Evolutionary conservation across 2,329 filamentous ascomycete species (phyloP).

Genomic region (Phoma sp.): DNA sequence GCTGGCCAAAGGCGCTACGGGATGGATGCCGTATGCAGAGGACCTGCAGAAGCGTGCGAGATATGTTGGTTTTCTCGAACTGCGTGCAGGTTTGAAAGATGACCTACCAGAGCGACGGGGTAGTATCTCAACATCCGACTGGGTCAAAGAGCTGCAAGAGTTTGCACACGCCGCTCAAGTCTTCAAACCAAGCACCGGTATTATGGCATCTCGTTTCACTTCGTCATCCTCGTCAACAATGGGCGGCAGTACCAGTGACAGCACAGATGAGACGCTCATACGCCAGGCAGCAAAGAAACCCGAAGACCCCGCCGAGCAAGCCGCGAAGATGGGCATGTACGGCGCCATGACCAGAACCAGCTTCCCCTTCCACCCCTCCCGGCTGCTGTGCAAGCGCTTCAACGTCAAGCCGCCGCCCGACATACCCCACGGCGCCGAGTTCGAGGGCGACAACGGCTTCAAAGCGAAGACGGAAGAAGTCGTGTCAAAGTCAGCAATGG

Average conservation of each 20-base stretch:
- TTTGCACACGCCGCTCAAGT: slow-evolving; percentile 77
- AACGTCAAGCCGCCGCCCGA: slow-evolving; percentile 79
- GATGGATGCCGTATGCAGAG: slow-evolving; percentile 84
- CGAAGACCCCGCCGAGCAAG: slow-evolving; percentile 81
- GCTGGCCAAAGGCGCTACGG: slow-evolving; percentile 59
- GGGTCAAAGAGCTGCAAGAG: slow-evolving; percentile 78
- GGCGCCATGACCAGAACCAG: slow-evolving; percentile 80
- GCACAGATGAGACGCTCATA: slow-evolving; percentile 46
- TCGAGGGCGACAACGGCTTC: slow-evolving; percentile 43
- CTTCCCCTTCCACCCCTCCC: slow-evolving; percentile 76
- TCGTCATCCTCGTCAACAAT: slow-evolving; percentile 54
- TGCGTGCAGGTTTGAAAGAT: slow-evolving; percentile 66
- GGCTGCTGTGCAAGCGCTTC: slow-evolving; percentile 93
- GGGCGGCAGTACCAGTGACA: slow-evolving; percentile 14
- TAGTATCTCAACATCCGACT: slow-evolving; percentile 70
- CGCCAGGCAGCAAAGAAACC: slow-evolving; percentile 63
- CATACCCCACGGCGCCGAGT: slow-evolving; percentile 62
- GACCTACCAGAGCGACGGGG: slow-evolving; percentile 63
- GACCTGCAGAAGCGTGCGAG: slow-evolving; percentile 79
- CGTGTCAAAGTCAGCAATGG: slow-evolving; percentile 61
- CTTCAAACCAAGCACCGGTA: slow-evolving; percentile 88
- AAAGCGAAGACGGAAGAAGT: slow-evolving; percentile 51
- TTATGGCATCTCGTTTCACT: slow-evolving; percentile 94
- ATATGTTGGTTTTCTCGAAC: slow-evolving; percentile 82
- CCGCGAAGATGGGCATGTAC: slow-evolving; percentile 91